These are phyloP conservation scores for Ophiostoma himal-ulmi DNA, from an alignment of 2,329 filamentous ascomycete genomes.

Conservation along the genomic window DNA sequence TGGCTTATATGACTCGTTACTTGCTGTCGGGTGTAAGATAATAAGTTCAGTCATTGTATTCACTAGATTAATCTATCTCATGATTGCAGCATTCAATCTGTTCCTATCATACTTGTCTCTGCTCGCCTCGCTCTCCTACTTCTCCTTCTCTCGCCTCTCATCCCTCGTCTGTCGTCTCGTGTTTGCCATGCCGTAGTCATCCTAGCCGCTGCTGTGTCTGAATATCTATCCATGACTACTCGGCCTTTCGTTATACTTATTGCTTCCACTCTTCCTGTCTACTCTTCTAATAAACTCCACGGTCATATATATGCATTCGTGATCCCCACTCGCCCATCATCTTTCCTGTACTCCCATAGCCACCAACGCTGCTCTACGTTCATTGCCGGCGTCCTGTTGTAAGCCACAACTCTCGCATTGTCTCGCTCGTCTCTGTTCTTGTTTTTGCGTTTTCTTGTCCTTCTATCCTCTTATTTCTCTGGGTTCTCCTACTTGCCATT, in stretches of 20 bases:
- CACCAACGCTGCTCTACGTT: slow-evolving; percentile 8
- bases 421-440: slow-evolving; percentile 13
- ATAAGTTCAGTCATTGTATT: neutral
- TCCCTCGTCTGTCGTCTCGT: neutral
- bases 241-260: neutral
- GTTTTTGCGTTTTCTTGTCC: neutral
- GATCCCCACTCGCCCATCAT: neutral
- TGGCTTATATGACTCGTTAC: neutral
- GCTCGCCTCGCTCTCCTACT: slow-evolving; percentile 1
- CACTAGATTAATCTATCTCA: neutral
- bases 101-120: slow-evolving; percentile 12
- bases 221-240: neutral
- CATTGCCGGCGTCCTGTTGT: slow-evolving; percentile 13
- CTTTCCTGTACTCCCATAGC: slow-evolving; percentile 18
- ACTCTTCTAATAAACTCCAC: neutral
- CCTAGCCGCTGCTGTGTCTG: neutral
- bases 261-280: neutral
- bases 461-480: neutral
- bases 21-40: neutral
- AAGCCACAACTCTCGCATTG: slow-evolving; percentile 23
- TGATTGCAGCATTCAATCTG: neutral
- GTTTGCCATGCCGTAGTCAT: neutral
- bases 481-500: neutral
- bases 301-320: slow-evolving; percentile 18
- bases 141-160: neutral